A percentile compares a stretch with the other conserved stretches of the same genome.
Conservation (phyloP, 495 filamentous ascomycete genomes). For the Aspergillus cavernicola region DNA sequence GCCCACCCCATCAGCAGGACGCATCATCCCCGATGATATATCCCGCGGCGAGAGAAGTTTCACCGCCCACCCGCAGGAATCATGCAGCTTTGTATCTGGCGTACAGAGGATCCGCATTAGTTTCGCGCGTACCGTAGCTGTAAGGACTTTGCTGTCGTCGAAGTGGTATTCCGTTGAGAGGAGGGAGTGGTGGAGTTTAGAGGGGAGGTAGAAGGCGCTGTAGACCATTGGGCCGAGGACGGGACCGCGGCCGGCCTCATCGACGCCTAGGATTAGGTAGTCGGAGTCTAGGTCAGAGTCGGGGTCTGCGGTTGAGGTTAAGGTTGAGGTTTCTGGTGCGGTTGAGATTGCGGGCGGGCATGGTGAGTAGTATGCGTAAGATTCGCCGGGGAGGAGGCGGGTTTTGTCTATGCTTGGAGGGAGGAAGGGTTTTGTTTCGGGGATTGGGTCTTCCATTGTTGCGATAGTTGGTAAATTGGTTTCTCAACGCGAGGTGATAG, state of each 20-base stretch:
- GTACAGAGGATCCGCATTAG: constrained; percentile 77
- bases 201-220: constrained; percentile 79
- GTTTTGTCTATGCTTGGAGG: constrained; percentile 68
- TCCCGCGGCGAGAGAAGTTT: constrained; percentile 79
- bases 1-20: constrained; percentile 35
- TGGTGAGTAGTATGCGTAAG: constrained; percentile 82
- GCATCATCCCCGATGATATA: constrained; percentile 78
- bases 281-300: constrained; percentile 2
- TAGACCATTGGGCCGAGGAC: constrained; percentile 98
- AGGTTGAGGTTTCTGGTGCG: neutral
- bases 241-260: constrained; percentile 93
- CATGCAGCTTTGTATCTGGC: constrained; percentile 55
- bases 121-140: constrained; percentile 62
- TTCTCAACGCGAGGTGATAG: neutral
- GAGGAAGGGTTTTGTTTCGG: constrained; percentile 50
- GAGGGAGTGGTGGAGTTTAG: constrained; percentile 61
- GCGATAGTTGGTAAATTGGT: neutral
- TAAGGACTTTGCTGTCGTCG: constrained; percentile 89
- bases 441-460: neutral
- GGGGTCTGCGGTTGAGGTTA: too few species aligned
- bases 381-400: constrained; percentile 63
- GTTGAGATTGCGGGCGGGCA: constrained; percentile 52
- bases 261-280: constrained; percentile 71
- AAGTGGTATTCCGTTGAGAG: constrained; percentile 76
- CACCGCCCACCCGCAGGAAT: constrained; percentile 76